Evolutionary conservation across 1,284 basidiomycete species (phyloP), one percentile per base, ranked within the genome.

Genomic region (Puccinia novopanici): DNA sequence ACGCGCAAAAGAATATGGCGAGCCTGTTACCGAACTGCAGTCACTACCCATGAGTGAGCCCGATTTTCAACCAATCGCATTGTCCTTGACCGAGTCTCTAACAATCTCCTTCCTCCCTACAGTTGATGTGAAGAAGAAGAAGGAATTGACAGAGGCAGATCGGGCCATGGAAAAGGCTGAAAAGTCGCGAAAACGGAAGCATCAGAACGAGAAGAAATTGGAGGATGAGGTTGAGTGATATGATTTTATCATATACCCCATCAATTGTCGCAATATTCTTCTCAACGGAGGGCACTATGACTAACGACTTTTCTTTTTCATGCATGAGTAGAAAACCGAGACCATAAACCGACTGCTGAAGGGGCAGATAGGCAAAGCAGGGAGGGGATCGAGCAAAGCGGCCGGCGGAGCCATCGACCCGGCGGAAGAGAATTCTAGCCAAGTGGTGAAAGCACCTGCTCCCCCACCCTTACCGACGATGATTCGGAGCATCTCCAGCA

Each of bases 111-210:
- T 48, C 24, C 42, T 61, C 42, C 37, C 37, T 24, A 10, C 42
- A 27, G 78, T 57, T 80, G 78, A 80, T 42, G 48, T 34, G 5
- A 80, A 80, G 61, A 80, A 80, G 40, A 74, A 80, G 71, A 80
- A 80, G 67, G 78, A 73, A 40, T 45, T 80, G 34, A 80, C 78
- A 45, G 78, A 80, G 63, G 78, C 78, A 45, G 78, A 80, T 80
- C 55, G 71, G 59, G 78, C 78, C 6, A 73, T 80, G 71, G 71
- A 80, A 67, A 80, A 80, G 59, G 78, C 78, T 48, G 78, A 80
- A 55, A 80, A 74, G 59, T 80, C 78, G 40, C 40, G 78, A 1
- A 80, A 80, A 45, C 59, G 78, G 40, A 80, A 80, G 73, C 78
- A 80, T 74, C 78, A 80, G 55, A 80, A 73, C 59, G 78, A 80